These are phyloP conservation scores for Yamadazyma conglobata DNA, from an alignment of 1,139 yeast genomes.

Conservation along the genomic window DNA sequence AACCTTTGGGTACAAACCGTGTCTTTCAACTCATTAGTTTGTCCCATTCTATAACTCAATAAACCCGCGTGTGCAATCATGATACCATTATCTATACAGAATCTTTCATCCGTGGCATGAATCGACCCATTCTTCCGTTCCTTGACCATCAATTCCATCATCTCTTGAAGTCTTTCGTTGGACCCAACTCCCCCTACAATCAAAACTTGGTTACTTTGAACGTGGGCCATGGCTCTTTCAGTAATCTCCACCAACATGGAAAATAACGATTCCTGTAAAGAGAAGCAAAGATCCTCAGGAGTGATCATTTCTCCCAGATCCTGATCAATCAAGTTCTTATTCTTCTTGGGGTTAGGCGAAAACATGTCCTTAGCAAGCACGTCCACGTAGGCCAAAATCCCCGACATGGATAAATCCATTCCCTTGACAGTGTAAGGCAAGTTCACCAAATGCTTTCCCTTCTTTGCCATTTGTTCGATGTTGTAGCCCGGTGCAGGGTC, in stretches of 20 bases:
- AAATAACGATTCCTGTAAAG: slow-evolving; percentile 86
- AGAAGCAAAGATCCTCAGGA: slow-evolving; percentile 85
- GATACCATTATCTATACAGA: slow-evolving; percentile 95
- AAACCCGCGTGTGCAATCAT: slow-evolving; percentile 99
- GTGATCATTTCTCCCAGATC: slow-evolving; percentile 61
- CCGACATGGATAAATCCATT: slow-evolving; percentile 97
- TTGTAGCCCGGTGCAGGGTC: slow-evolving; percentile 98
- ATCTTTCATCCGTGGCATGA: slow-evolving; percentile 93
- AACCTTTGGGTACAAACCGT: slow-evolving; percentile 92
- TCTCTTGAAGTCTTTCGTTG: slow-evolving; percentile 82
- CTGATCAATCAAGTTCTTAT: slow-evolving; percentile 44
- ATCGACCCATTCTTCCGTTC: slow-evolving; percentile 80
- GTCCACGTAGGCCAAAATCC: slow-evolving; percentile 83
- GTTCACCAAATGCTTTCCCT: slow-evolving; percentile 63
- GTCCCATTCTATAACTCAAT: slow-evolving; percentile 81
- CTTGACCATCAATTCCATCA: slow-evolving; percentile 92
- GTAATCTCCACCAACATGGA: slow-evolving; percentile 98
- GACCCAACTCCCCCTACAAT: slow-evolving; percentile 99
- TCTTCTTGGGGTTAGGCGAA: slow-evolving; percentile 43
- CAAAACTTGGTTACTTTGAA: slow-evolving; percentile 80
- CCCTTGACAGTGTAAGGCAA: slow-evolving; percentile 97
- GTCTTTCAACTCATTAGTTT: slow-evolving; percentile 53
- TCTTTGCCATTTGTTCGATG: slow-evolving; percentile 89
- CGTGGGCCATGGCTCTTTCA: slow-evolving; percentile 98
- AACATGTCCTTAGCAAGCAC: slow-evolving; percentile 70